phyloP scores from a whole-genome alignment of 148 eudicot species.

The Chenopodium formosanum region DNA sequence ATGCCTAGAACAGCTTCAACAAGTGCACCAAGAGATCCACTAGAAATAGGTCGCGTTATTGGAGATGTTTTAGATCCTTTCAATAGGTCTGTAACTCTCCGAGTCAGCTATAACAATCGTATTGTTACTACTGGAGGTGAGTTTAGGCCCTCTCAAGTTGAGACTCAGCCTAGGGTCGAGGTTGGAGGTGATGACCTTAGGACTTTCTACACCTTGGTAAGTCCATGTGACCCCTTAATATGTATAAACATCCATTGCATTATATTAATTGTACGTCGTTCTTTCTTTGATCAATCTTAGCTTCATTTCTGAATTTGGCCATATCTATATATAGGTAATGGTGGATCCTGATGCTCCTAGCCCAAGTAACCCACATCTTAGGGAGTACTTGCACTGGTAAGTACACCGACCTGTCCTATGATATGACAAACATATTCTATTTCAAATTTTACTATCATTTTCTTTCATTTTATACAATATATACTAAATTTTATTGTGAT shows the following conservation, averaged over 20 bases:
- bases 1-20: slow-evolving; percentile 37
- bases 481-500: too few species aligned
- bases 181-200: slow-evolving; percentile 78
- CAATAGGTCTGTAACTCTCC: slow-evolving; percentile 41
- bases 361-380: slow-evolving; percentile 71
- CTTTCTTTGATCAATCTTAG: not conserved
- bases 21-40: slow-evolving; percentile 49
- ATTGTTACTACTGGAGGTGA: slow-evolving; percentile 67
- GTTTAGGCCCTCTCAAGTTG: slow-evolving; percentile 73
- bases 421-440: not conserved
- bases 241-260: not conserved
- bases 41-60: slow-evolving; percentile 71
- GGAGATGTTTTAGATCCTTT: slow-evolving; percentile 87
- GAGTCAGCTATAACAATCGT: slow-evolving; percentile 40
- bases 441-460: too few species aligned
- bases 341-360: slow-evolving; percentile 97
- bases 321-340: slow-evolving; percentile 51
- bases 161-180: slow-evolving; percentile 75
- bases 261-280: too few species aligned
- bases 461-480: too few species aligned
- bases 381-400: slow-evolving; percentile 89
- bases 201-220: slow-evolving; percentile 73
- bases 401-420: not conserved
- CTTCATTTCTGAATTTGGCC: too few species aligned
- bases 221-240: not conserved